Evolutionary conservation across 1,284 basidiomycete species (phyloP), one percentile per base, ranked within the genome.

Genomic region (Irpex sp.): DNA sequence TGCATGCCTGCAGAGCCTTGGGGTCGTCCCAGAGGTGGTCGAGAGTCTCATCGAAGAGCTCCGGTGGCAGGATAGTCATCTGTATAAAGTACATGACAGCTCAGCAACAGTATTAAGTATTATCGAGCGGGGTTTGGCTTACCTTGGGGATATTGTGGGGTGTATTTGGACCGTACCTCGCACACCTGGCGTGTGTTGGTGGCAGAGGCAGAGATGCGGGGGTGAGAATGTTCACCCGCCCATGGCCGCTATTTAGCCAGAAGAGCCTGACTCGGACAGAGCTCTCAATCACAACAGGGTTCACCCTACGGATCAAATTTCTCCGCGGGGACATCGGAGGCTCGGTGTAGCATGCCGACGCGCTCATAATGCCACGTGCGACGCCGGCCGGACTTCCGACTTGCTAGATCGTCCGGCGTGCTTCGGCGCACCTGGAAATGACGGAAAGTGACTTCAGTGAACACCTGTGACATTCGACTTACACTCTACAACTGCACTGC

Each of bases 21-120:
- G 66, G 55, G 63, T 74, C 72, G 63, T 73, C 69, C 70, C 71
- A 71, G 21, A 73, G 68, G 64, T 73, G 68, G 68, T 74, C 73
- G 62, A 74, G 72, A 26, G 71, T 66, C 65, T 71, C 66, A 61
- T 74, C 73, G 54, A 69, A 67, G 53, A 74, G 68, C 67, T 74
- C 73, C 9, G 71, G 70, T n/a, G 73, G 73, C 51, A 68, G 61
- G 17, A 60, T 37, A 11, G 55, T 17, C 55, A 57, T 57, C 55
- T 57, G 26, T 33, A 33, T 46, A 56, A 17, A 58, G 15, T 5
- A 54, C 35, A 19, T 46, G 9, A 46, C 31, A 33, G 19, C 50
- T 51, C 50, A 19, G 5, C 17, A 51, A 26, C 19, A 26, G 50
- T 1, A 33, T 33, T 5, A 33, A 6, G n/a, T 1, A 33, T 33